Evolutionary conservation across 1,139 yeast species (phyloP).

Genomic region (Yamadazyma epiphylla): DNA sequence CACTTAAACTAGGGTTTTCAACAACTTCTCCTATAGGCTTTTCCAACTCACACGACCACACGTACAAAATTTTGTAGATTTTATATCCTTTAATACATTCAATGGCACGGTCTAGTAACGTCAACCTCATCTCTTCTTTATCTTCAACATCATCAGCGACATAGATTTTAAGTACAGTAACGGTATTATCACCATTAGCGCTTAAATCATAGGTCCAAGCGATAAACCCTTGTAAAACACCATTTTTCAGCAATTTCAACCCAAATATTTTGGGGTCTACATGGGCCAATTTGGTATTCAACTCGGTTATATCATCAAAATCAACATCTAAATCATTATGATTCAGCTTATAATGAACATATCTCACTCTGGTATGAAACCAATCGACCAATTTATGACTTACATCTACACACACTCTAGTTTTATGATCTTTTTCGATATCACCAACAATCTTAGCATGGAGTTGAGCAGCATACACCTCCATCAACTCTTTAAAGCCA

Average conservation of each 20-base stretch:
- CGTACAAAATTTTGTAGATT: conserved; percentile 17
- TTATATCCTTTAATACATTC: not conserved
- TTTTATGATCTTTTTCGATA: conserved; percentile 22
- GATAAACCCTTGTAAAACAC: conserved; percentile 25
- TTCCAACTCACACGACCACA: conserved; percentile 36
- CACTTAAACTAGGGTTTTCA: conserved; percentile 37
- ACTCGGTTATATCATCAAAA: conserved; percentile 21
- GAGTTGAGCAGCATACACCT: conserved; percentile 18
- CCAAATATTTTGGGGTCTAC: conserved; percentile 31
- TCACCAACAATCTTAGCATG: conserved; percentile 13
- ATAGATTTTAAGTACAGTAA: conserved; percentile 26
- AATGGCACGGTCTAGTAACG: conserved; percentile 16
- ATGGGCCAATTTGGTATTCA: conserved; percentile 18
- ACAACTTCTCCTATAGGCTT: conserved; percentile 17
- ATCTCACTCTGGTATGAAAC: conserved; percentile 44
- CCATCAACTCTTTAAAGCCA: conserved; percentile 25
- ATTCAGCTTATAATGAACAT: conserved; percentile 27
- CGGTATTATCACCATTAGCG: conserved; percentile 16
- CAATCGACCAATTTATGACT: conserved; percentile 33
- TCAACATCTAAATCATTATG: conserved; percentile 19
- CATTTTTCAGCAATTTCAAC: conserved; percentile 17
- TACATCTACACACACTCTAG: conserved; percentile 29
- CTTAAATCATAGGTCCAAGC: conserved; percentile 42
- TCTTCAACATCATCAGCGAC: conserved; percentile 9
- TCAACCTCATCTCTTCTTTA: conserved; percentile 16